These are phyloP conservation scores for Pseudogymnoascus sp. DNA, from an alignment of 2,329 filamentous ascomycete genomes.

Conservation along the genomic window DNA sequence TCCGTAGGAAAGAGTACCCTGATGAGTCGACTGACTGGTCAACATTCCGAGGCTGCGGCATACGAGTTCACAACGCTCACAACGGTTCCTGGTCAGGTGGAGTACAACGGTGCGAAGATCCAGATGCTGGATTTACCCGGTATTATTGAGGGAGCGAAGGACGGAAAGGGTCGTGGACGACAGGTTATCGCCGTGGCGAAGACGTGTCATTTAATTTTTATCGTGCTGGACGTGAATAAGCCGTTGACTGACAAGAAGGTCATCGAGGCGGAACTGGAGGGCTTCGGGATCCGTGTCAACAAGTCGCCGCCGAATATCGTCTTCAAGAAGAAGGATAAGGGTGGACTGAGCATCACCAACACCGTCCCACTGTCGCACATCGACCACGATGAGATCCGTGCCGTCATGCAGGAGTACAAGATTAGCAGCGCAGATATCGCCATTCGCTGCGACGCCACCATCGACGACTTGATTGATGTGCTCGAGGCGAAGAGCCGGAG, in stretches of 20 bases:
- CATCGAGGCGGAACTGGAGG: constrained; percentile 91
- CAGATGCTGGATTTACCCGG: constrained; percentile 98
- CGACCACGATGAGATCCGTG: constrained; percentile 92
- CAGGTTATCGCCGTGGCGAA: constrained; percentile 99
- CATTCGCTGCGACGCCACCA: constrained; percentile 93
- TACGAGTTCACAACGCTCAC: constrained; percentile 99
- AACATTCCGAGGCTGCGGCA: constrained; percentile 93
- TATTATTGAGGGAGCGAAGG: constrained; percentile 98
- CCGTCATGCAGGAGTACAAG: constrained; percentile 94
- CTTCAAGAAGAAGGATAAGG: constrained; percentile 99
- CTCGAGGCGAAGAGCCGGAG: constrained; percentile 89
- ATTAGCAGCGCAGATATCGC: constrained; percentile 96
- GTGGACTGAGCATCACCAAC: constrained; percentile 91
- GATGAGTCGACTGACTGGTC: constrained; percentile 89
- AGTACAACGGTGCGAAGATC: constrained; percentile 94
- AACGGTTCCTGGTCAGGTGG: constrained; percentile 90
- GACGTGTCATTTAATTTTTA: constrained; percentile 98
- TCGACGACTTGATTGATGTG: constrained; percentile 94
- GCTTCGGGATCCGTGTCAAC: constrained; percentile 96
- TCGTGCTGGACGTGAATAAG: constrained; percentile 97
- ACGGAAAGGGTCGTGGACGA: constrained; percentile 92
- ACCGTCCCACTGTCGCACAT: constrained; percentile 90
- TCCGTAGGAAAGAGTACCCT: constrained; percentile 98
- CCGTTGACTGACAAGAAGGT: constrained; percentile 93
- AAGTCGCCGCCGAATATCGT: constrained; percentile 95